phyloP scores from a whole-genome alignment of 2,329 filamentous ascomycete genomes.

The Calonectria crousiana region DNA sequence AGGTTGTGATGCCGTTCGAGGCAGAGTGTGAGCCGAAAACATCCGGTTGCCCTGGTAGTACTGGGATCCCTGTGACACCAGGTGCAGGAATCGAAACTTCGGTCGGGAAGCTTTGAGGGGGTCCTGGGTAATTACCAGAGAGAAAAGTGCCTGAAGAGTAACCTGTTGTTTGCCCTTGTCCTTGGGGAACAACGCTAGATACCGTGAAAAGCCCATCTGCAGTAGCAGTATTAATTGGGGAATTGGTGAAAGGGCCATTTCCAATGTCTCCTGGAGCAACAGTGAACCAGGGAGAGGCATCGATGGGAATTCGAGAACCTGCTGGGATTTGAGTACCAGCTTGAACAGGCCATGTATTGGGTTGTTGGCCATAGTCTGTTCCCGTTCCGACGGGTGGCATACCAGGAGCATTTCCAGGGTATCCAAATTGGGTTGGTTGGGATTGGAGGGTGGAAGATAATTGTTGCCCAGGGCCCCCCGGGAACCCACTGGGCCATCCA shows the following conservation, averaged over 20 bases:
- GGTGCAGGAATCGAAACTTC: constrained; percentile 31
- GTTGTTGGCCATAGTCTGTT: constrained; percentile 28
- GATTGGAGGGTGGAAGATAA: constrained; percentile 31
- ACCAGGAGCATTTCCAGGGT: constrained; percentile 26
- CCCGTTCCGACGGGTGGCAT: constrained; percentile 23
- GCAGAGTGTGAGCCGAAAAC: constrained; percentile 21
- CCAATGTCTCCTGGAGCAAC: constrained; percentile 22
- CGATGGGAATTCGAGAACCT: constrained; percentile 29
- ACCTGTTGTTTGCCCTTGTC: constrained; percentile 28
- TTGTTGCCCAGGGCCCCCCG: constrained; percentile 27
- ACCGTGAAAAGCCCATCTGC: constrained; percentile 29
- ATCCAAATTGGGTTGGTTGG: constrained; percentile 24
- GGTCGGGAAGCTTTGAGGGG: constrained; percentile 30
- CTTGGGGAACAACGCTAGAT: constrained; percentile 9
- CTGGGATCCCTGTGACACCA: constrained; percentile 18
- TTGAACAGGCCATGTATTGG: constrained; percentile 36
- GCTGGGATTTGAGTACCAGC: constrained; percentile 28
- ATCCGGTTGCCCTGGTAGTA: constrained; percentile 24
- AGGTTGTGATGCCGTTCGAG: constrained; percentile 36
- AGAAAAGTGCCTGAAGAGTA: constrained; percentile 19
- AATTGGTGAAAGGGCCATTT: constrained; percentile 24
- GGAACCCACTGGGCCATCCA: constrained; percentile 32
- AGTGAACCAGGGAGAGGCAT: constrained; percentile 30
- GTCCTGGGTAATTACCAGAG: constrained; percentile 12
- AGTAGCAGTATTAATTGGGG: constrained; percentile 38